Percentiles rank a stretch among this genome's conserved stretches.
Conservation (phyloP, 1,139 yeast species). For the Candida mesenterica region DNA sequence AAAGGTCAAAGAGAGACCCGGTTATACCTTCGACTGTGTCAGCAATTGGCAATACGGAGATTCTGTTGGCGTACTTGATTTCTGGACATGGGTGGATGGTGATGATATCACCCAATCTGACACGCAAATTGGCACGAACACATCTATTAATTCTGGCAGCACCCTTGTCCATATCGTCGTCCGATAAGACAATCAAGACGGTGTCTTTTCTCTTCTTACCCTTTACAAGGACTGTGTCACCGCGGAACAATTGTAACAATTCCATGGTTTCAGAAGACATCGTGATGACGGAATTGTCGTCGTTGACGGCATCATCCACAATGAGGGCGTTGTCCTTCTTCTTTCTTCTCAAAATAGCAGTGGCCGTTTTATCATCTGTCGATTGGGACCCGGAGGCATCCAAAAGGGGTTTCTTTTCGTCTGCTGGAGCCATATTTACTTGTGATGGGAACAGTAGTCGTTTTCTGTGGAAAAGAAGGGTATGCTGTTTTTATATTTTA, state of each 20-base stretch:
- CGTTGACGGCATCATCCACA: conserved; percentile 96
- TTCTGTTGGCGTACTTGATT: conserved; percentile 90
- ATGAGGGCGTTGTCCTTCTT: conserved; percentile 93
- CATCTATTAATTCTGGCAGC: conserved; percentile 92
- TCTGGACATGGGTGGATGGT: conserved; percentile 96
- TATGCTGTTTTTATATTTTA: conserved; percentile 2
- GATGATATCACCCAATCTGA: conserved; percentile 89
- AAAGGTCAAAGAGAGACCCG: conserved; percentile 95
- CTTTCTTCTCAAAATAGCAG: conserved; percentile 95
- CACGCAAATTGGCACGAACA: conserved; percentile 91
- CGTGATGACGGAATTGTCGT: conserved; percentile 94
- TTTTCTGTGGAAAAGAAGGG: conserved; percentile 4
- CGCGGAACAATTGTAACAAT: conserved; percentile 88
- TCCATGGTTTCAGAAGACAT: conserved; percentile 97
- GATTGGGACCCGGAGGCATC: conserved; percentile 43
- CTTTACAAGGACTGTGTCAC: conserved; percentile 95
- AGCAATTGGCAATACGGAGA: conserved; percentile 95
- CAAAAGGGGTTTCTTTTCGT: conserved; percentile 38
- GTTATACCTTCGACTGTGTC: conserved; percentile 98
- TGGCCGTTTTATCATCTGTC: conserved; percentile 85
- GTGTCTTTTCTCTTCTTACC: conserved; percentile 99
- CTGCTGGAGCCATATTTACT: conserved; percentile 25
- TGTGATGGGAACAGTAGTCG: not conserved
- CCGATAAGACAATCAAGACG: conserved; percentile 93
- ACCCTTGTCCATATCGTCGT: conserved; percentile 96